Conservation (phyloP, 2,329 filamentous ascomycete species). For the Hypomyces perniciosus region DNA sequence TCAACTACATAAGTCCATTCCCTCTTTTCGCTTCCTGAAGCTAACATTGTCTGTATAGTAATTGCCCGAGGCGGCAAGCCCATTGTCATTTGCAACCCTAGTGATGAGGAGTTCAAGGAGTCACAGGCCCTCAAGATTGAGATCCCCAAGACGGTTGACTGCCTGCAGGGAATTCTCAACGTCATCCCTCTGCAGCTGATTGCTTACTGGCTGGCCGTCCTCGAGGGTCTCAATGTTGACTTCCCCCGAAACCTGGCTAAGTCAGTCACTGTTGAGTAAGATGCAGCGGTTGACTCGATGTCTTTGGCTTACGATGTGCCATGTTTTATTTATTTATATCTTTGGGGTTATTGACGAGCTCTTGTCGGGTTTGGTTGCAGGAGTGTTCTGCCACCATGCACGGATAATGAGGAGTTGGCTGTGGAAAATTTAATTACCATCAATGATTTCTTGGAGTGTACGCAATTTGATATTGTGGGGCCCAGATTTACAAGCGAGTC, state of each 20-base stretch:
- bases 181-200: constrained; percentile 97
- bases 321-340: not conserved
- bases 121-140: constrained; percentile 95
- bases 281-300: constrained; percentile 14
- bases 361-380: constrained; percentile 2
- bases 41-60: constrained; percentile 46
- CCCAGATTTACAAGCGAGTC: not conserved
- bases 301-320: not conserved
- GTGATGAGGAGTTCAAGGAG: constrained; percentile 80
- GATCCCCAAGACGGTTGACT: constrained; percentile 92
- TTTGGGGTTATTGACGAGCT: not conserved
- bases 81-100: constrained; percentile 95
- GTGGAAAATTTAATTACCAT: constrained; percentile 14
- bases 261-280: constrained; percentile 96
- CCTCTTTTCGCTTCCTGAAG: not conserved
- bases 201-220: constrained; percentile 97
- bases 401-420: constrained; percentile 18
- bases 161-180: constrained; percentile 93
- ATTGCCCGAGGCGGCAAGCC: constrained; percentile 93
- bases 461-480: constrained; percentile 10
- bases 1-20: not conserved
- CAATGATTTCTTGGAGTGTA: constrained; percentile 9
- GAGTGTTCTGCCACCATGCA: not conserved
- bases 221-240: constrained; percentile 93
- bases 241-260: constrained; percentile 98